Evolutionary conservation across 371 early-diverging fungal genomes (phyloP).

Genomic region (Catenaria anguillulae): DNA sequence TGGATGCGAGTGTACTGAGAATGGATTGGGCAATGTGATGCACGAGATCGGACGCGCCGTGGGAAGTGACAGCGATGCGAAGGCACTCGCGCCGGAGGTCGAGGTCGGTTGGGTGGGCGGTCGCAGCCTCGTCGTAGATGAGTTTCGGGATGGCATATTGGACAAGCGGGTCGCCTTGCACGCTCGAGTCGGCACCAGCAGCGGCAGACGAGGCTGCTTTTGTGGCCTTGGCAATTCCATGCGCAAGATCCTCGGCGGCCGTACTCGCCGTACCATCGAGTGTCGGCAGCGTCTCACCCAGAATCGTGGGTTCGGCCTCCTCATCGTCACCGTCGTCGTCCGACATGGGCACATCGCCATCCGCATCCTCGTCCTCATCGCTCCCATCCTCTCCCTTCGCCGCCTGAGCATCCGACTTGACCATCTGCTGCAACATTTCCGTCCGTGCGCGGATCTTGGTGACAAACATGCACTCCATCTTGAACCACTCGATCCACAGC

Average conservation of each 20-base stretch:
- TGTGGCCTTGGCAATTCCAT: too few species aligned
- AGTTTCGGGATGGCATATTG: slow-evolving; percentile 63
- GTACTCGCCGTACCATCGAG: not conserved
- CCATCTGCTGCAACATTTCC: slow-evolving; percentile 36
- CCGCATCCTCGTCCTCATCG: not conserved
- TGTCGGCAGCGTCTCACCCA: slow-evolving; percentile 19
- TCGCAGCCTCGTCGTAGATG: slow-evolving; percentile 71
- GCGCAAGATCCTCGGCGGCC: not conserved
- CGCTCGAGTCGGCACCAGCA: slow-evolving; percentile 7
- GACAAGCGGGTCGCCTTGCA: slow-evolving; percentile 43
- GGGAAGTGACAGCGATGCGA: slow-evolving; percentile 20
- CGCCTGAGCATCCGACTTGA: not conserved
- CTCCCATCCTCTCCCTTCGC: not conserved
- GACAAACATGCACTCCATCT: slow-evolving; percentile 72
- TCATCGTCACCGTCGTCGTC: slow-evolving; percentile 21
- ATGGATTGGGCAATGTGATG: not conserved
- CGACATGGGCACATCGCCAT: slow-evolving; percentile 4
- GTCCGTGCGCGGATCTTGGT: slow-evolving; percentile 71
- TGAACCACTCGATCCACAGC: slow-evolving; percentile 86
- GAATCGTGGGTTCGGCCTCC: slow-evolving; percentile 22
- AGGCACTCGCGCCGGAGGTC: slow-evolving; percentile 58
- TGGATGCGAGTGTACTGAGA: not conserved
- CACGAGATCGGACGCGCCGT: not conserved
- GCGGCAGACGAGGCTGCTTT: not conserved
- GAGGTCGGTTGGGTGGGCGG: slow-evolving; percentile 52